Evolutionary conservation across 768 basidiomycete species (phyloP), one percentile per base, ranked within the genome.

Genomic region (Boletellus ananas): DNA sequence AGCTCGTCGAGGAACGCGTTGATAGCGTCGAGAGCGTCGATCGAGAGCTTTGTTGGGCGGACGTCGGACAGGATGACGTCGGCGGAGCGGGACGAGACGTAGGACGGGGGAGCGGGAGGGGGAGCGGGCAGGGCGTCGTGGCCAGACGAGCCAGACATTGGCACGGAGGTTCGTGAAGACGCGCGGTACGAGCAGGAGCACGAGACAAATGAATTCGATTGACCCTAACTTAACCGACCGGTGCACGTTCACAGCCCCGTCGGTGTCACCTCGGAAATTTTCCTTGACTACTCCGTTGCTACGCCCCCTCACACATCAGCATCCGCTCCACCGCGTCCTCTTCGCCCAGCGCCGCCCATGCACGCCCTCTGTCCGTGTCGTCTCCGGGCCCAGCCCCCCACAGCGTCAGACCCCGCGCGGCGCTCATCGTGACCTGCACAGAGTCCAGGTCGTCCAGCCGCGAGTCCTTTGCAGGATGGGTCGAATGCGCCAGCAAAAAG

Each of bases 31-130:
- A 96, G 81, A n/a, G 90, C 86, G 45, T 92, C 83, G 17, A 76
- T 63, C 56, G 84, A 83, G 70, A 95, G 80, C 65, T 83, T 87
- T 57, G 90, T 94, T n/a, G 91, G 90, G 17, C 94, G 85, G 48
- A 94, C 81, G 60, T 97, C 94, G 52, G 90, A 92, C 46, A 97
- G 83, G 62, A 96, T 87, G 54, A 91, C 83, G 70, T 95, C 91
- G 39, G 93, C 91, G 31, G 90, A 92, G 56, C 83, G 81, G 13
- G 83, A 69, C 23, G 88, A 91, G 54, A 96, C 82, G 70, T 91
- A 97, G 45, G 73, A 76, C 3, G 90, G 87, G 47, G 81, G 80
- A 78, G 21, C n/a, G n/a, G n/a, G n/a, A n/a, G n/a, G n/a, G n/a
- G n/a, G n/a, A n/a, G n/a, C n/a, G n/a, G 46, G 46, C 53, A 44